Evolutionary conservation across 164 flowering plant species (phyloP), one percentile per base, ranked within the genome.

Genomic region (Stephania japonica): DNA sequence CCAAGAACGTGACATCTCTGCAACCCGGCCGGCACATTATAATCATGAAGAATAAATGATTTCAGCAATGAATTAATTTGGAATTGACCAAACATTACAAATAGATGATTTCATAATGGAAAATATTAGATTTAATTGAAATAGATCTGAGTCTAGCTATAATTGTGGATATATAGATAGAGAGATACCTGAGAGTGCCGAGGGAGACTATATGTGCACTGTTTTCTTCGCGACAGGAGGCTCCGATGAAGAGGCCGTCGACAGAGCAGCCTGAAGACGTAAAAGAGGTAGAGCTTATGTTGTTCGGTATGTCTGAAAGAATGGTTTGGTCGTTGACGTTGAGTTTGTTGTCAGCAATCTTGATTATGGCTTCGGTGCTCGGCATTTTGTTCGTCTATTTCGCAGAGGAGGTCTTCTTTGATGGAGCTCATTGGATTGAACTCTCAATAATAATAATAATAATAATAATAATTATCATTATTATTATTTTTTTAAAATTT

Each of bases 181-280:
- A 2, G 16, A 47, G 43, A 38, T 77, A 79, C 85, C 83, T 80
- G 68, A 95, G 83, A 19, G 84, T 82, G 0, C 98, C 98, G 2
- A 91, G 75, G 0, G 93, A 70, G 56, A 91, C 84, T 18, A 90
- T 90, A 71, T 95, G 98, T n/a, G 88, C 73, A 80, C 89, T 86
- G 49, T 75, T 83, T 18, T 82, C 80, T 26, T 85, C 86, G 1
- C 82, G 81, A 66, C 90, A 85, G 6, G 19, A 82, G 11, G 95
- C 97, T 0, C 99, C 98, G 0, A 93, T 25, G 75, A 93, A 95
- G 1, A 90, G 77, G 9, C 99, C 99, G 32, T 89, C 92, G n/a
- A 78, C 88, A 19, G 91, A 92, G n/a, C 89, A 92, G n/a, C 89
- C 89, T 32, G 88, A 79, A 12, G 72, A 73, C 19, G 90, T 76